Evolutionary conservation across 2,329 filamentous ascomycete species (phyloP).

Genomic region (Clarireedia paspali): DNA sequence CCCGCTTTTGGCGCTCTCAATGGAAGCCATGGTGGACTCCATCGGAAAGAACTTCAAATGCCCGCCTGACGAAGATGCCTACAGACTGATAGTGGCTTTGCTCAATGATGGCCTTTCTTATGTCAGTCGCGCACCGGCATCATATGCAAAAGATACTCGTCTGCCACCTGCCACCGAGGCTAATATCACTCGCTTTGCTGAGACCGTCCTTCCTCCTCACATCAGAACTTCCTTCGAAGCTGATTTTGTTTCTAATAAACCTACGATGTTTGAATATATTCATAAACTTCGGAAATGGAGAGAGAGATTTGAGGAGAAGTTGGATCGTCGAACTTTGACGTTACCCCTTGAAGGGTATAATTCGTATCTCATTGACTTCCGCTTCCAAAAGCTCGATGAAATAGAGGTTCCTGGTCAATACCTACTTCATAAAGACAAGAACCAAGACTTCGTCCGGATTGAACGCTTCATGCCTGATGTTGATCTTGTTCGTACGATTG

Average conservation of each 20-base stretch:
- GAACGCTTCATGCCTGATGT: constrained; percentile 95
- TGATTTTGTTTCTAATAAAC: constrained; percentile 94
- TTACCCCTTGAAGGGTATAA: constrained; percentile 69
- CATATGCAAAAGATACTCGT: constrained; percentile 87
- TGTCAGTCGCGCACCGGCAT: constrained; percentile 76
- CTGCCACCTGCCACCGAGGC: constrained; percentile 83
- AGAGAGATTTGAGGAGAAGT: constrained; percentile 95
- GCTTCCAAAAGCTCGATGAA: constrained; percentile 96
- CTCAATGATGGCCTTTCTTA: constrained; percentile 94
- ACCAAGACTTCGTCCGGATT: constrained; percentile 95
- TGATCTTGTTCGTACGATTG: constrained; percentile 83
- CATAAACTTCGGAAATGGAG: constrained; percentile 93
- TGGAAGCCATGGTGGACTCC: constrained; percentile 99
- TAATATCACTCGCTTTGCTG: constrained; percentile 93
- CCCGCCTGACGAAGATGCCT: constrained; percentile 95
- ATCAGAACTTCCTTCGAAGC: constrained; percentile 94
- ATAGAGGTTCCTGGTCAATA: constrained; percentile 98
- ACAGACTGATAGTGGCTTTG: constrained; percentile 91
- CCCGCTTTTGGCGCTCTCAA: constrained; percentile 87
- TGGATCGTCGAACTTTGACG: constrained; percentile 60
- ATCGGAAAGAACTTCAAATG: constrained; percentile 99
- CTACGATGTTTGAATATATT: constrained; percentile 98
- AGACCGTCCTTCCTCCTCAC: constrained; percentile 89
- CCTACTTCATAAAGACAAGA: constrained; percentile 95
- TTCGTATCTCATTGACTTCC: constrained; percentile 89